These are phyloP conservation scores for Coemansia sp. DNA, from an alignment of 192 early-diverging fungal genomes.

Conservation along the genomic window DNA sequence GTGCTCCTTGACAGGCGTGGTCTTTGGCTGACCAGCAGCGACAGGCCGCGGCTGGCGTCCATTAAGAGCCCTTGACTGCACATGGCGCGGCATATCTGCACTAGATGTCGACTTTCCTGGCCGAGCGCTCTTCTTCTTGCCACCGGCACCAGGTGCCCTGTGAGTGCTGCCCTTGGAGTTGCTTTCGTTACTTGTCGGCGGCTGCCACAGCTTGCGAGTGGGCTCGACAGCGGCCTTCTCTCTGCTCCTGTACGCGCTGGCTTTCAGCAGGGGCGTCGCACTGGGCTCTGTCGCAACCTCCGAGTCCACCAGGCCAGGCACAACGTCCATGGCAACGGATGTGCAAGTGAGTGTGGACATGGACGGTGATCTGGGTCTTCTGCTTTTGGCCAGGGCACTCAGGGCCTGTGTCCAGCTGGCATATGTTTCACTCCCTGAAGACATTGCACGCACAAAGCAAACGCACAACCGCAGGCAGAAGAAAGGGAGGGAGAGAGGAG, in stretches of 20 bases:
- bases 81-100: too few species aligned
- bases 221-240: too few species aligned
- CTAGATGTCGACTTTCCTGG: not conserved
- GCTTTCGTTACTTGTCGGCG: not conserved
- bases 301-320: not conserved
- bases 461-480: not conserved
- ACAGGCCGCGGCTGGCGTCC: too few species aligned
- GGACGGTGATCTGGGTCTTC: not conserved
- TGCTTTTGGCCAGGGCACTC: not conserved
- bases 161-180: not conserved
- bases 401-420: constrained; percentile 2
- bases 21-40: too few species aligned
- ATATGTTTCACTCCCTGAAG: not conserved
- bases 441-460: not conserved
- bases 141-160: too few species aligned
- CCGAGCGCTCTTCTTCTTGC: not conserved
- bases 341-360: too few species aligned
- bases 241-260: not conserved
- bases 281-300: not conserved
- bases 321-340: too few species aligned
- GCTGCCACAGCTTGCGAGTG: not conserved
- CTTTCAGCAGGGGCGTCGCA: not conserved
- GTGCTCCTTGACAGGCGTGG: too few species aligned
- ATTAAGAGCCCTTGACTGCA: too few species aligned
- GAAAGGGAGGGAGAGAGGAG: not conserved